Evolutionary conservation across 2,329 filamentous ascomycete species (phyloP).

Genomic region (Pseudocercospora fijiensis): DNA sequence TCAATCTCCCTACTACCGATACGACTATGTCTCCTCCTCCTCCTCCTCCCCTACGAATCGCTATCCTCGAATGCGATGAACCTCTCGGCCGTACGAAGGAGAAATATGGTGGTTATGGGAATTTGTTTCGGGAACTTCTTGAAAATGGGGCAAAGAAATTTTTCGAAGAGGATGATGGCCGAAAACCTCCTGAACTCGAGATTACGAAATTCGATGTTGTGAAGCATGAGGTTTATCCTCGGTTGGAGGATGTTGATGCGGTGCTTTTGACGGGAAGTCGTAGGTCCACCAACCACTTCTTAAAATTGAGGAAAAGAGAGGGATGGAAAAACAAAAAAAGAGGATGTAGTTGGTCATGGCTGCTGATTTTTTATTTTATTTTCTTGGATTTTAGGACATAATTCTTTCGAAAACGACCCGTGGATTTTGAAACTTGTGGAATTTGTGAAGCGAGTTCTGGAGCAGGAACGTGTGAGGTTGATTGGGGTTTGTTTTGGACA

Average conservation of each 20-base stretch:
- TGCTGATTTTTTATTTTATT: too few relatives aligned
- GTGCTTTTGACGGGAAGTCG: slow-evolving; percentile 70
- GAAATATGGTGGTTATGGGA: slow-evolving; percentile 70
- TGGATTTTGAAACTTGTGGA: slow-evolving; percentile 77
- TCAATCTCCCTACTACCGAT: not conserved
- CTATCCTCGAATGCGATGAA: slow-evolving; percentile 84
- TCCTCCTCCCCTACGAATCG: slow-evolving; percentile 62
- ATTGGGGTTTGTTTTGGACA: slow-evolving; percentile 86
- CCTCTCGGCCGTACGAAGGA: slow-evolving; percentile 64
- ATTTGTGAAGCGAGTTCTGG: slow-evolving; percentile 62
- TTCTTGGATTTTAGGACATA: slow-evolving; percentile 53
- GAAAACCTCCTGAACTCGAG: slow-evolving; percentile 48
- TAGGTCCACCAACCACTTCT: slow-evolving; percentile 30
- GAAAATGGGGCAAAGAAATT: slow-evolving; percentile 50
- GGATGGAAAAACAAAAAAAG: too few relatives aligned
- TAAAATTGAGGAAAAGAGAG: too few relatives aligned
- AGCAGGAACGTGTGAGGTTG: slow-evolving; percentile 62
- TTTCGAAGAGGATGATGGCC: slow-evolving; percentile 50
- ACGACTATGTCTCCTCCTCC: slow-evolving; percentile 41
- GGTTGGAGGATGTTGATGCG: slow-evolving; percentile 73
- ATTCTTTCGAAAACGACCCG: slow-evolving; percentile 68
- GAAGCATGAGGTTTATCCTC: slow-evolving; percentile 65
- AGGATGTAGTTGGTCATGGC: too few relatives aligned
- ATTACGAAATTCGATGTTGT: slow-evolving; percentile 72
- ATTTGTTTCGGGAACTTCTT: slow-evolving; percentile 56